These are phyloP conservation scores for Cryphonectria radicalis DNA, from an alignment of 2,329 filamentous ascomycete species.

Conservation along the genomic window DNA sequence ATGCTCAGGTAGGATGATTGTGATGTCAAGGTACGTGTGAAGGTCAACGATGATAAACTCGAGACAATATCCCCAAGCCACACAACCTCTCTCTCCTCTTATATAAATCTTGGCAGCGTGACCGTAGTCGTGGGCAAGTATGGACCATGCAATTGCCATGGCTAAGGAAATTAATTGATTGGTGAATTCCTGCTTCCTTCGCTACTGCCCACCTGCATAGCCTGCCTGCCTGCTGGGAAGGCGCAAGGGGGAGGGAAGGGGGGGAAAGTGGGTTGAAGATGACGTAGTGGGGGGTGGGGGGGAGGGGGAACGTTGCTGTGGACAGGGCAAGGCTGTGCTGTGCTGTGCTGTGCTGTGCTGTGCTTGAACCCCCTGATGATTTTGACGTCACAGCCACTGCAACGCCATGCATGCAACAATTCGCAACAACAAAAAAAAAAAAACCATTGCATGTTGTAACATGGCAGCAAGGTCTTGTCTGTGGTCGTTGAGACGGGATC, in stretches of 20 bases:
- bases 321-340: neutral
- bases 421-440: neutral
- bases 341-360: neutral
- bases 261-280: neutral
- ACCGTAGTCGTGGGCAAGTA: neutral
- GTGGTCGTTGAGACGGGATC: no score
- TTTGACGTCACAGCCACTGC: neutral
- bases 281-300: neutral
- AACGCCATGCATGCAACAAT: neutral
- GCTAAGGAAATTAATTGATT: no score
- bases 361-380: neutral
- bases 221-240: neutral
- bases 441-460: neutral
- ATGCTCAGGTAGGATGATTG: neutral
- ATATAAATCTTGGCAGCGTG: neutral
- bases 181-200: no score
- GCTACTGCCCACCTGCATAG: neutral
- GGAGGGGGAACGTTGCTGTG: neutral
- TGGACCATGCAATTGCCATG: neutral
- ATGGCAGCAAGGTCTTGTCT: neutral
- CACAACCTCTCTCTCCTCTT: neutral
- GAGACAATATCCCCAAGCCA: neutral
- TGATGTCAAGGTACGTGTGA: neutral
- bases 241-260: no score
- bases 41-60: neutral